phyloP scores from a whole-genome alignment of 768 basidiomycete genomes.

The Lactarius hengduanensis region DNA sequence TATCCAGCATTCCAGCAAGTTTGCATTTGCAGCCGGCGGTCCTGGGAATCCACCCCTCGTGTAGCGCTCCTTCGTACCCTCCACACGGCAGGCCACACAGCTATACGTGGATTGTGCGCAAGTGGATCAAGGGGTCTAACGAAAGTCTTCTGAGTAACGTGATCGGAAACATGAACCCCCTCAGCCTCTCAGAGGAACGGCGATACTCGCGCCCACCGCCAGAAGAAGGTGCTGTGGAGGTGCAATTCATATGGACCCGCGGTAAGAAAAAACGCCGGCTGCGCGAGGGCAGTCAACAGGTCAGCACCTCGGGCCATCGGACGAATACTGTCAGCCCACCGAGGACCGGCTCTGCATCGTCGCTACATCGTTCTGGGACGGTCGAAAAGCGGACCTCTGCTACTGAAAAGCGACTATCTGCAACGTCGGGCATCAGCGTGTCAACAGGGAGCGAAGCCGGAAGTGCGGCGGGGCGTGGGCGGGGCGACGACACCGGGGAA shows the following conservation, averaged over 20 bases:
- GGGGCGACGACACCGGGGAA: conserved; percentile 53
- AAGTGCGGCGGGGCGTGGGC: conserved; percentile 11
- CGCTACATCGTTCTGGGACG: conserved; percentile 8
- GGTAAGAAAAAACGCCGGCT: conserved; percentile 38
- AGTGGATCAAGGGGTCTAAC: conserved; percentile 66
- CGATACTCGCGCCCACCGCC: conserved; percentile 18
- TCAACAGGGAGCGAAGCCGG: conserved; percentile 23
- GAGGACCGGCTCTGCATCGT: conserved; percentile 10
- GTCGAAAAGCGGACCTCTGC: neutral
- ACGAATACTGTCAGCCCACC: neutral
- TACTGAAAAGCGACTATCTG: conserved; percentile 21
- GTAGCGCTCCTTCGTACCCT: conserved; percentile 48
- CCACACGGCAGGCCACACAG: conserved; percentile 42
- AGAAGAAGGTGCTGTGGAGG: conserved; percentile 47
- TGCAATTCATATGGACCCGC: conserved; percentile 79
- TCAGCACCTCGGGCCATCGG: conserved; percentile 12
- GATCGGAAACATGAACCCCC: conserved; percentile 40
- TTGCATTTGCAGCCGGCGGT: conserved; percentile 42
- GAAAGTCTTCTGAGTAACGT: conserved; percentile 46
- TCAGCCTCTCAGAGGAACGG: conserved; percentile 28
- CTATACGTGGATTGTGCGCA: conserved; percentile 76
- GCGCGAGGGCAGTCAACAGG: conserved; percentile 5
- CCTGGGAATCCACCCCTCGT: conserved; percentile 69
- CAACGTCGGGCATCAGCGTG: conserved; percentile 21
- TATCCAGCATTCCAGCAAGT: conserved; percentile 10